phyloP scores from a whole-genome alignment of 2,329 filamentous ascomycete genomes.

The Lasiodiplodia hormozganensis region DNA sequence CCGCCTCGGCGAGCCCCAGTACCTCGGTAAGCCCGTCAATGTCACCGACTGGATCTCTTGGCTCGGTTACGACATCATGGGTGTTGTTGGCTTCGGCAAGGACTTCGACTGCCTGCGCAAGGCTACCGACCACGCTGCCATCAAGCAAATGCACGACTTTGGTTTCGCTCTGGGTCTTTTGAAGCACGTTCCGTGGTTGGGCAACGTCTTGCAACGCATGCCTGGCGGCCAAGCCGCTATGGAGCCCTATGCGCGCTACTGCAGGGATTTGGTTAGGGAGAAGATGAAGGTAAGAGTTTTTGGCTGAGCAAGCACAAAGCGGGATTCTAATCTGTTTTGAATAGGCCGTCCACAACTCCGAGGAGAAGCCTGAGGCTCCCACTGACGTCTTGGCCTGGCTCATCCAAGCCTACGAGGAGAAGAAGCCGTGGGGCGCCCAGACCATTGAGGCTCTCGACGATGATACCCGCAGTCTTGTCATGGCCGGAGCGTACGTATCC shows the following conservation, averaged over 20 bases:
- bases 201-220: slow-evolving; percentile 2
- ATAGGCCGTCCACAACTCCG: not conserved
- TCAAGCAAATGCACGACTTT: slow-evolving; percentile 46
- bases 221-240: slow-evolving; percentile 30
- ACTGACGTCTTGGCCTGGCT: slow-evolving; percentile 17
- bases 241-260: slow-evolving; percentile 15
- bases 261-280: slow-evolving; percentile 13
- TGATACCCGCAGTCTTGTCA: slow-evolving; percentile 19
- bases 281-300: slow-evolving; percentile 8
- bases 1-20: not conserved
- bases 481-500: slow-evolving; percentile 20
- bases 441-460: slow-evolving; percentile 18
- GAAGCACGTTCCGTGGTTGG: slow-evolving; percentile 23
- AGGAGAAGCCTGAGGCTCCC: not conserved
- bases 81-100: slow-evolving; percentile 55
- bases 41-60: slow-evolving; percentile 38
- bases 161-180: not conserved
- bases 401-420: slow-evolving; percentile 22
- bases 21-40: not conserved
- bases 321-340: not conserved
- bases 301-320: not conserved
- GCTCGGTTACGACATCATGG: slow-evolving; percentile 61
- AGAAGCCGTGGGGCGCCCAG: not conserved
- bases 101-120: slow-evolving; percentile 53
- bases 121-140: slow-evolving; percentile 50